Percentiles rank a stretch among this genome's conserved stretches.
Evolutionary conservation across 495 filamentous ascomycete genomes (phyloP).

Genomic region (Lichenothelia convexa): DNA sequence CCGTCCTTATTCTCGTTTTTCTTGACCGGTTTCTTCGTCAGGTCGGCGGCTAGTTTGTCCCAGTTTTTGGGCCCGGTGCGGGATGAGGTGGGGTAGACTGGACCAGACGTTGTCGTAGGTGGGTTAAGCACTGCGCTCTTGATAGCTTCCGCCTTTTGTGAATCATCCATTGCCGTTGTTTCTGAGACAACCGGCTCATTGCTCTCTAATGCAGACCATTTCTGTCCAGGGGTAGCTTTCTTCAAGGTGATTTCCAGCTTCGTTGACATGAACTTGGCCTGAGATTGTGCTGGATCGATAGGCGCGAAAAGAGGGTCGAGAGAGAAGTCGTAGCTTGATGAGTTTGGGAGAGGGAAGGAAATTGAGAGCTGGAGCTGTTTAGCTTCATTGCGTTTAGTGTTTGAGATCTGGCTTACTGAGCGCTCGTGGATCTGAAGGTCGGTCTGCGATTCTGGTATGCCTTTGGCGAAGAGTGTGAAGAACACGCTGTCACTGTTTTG

Average conservation of each 20-base stretch:
- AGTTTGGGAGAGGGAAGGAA: conserved; percentile 43
- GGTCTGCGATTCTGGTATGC: conserved; percentile 44
- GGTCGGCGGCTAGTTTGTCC: conserved; percentile 55
- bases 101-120: conserved; percentile 19
- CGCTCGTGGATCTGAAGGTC: conserved; percentile 35
- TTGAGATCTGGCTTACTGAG: conserved; percentile 24
- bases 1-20: conserved; percentile 12
- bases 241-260: conserved; percentile 71
- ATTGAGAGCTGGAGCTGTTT: conserved; percentile 28
- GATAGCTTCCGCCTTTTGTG: background rate
- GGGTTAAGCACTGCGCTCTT: conserved; percentile 5
- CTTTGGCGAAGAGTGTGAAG: conserved; percentile 54
- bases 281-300: conserved; percentile 42
- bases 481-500: conserved; percentile 47
- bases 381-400: conserved; percentile 5
- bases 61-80: conserved; percentile 72
- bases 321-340: conserved; percentile 42
- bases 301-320: conserved; percentile 51
- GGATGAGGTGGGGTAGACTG: conserved; percentile 79
- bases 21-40: conserved; percentile 30
- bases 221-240: conserved; percentile 48
- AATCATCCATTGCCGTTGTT: conserved; percentile 3
- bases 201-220: conserved; percentile 56
- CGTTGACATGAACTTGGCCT: conserved; percentile 45
- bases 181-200: conserved; percentile 8